These are phyloP conservation scores for Cutaneotrichosporon cutaneum DNA, from an alignment of 1,284 basidiomycete genomes.

Conservation along the genomic window DNA sequence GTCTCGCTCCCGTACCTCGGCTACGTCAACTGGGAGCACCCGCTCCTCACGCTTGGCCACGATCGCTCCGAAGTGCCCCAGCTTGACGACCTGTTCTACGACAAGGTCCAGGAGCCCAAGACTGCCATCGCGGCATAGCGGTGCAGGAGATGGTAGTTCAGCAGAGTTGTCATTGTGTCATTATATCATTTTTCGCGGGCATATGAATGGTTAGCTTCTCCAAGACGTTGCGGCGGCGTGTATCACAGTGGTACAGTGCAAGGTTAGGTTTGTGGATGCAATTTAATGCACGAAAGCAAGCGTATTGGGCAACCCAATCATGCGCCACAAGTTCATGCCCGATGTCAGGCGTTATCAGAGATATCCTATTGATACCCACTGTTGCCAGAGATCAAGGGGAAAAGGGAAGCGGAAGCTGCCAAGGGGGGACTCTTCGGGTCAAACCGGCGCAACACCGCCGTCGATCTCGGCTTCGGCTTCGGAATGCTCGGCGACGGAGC, in stretches of 20 bases:
- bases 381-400: too few relatives aligned
- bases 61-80: slow-evolving; percentile 17
- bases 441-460: too few relatives aligned
- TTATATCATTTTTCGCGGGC: background rate
- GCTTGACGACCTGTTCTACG: slow-evolving; percentile 27
- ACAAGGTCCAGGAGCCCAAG: slow-evolving; percentile 20
- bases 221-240: too few relatives aligned
- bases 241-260: too few relatives aligned
- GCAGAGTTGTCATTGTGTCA: background rate
- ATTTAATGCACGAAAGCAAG: too few relatives aligned
- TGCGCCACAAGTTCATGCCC: too few relatives aligned
- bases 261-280: background rate
- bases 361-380: too few relatives aligned
- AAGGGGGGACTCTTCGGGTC: too few relatives aligned
- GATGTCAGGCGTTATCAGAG: too few relatives aligned
- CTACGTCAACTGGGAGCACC: slow-evolving; percentile 26
- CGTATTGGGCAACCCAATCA: too few relatives aligned
- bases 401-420: too few relatives aligned
- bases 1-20: slow-evolving; percentile 25
- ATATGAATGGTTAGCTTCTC: slow-evolving; percentile 3
- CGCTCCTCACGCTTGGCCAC: slow-evolving; percentile 24
- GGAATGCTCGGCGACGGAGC: background rate
- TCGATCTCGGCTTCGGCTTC: background rate
- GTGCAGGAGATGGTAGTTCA: background rate
- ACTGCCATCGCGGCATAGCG: slow-evolving; percentile 9